A percentile compares a stretch with the other conserved stretches of the same genome.
phyloP scores from a whole-genome alignment of 225 moss, liverwort and hornwort genomes.

The Pseudisothecium myosuroides region DNA sequence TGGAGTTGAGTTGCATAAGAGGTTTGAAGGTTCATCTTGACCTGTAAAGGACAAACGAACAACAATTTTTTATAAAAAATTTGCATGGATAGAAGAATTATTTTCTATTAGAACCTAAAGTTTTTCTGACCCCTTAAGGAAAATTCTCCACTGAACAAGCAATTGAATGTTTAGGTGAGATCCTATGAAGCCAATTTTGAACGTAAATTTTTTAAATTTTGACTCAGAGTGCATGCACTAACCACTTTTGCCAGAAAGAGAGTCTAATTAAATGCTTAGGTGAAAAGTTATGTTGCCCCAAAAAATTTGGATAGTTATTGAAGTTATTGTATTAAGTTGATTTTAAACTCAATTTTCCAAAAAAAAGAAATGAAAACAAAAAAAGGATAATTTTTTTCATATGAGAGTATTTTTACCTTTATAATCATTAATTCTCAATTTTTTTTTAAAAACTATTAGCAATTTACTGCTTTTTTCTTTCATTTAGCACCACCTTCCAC shows the following conservation, averaged over 20 bases:
- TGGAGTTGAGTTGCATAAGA: not conserved
- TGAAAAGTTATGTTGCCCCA: not conserved
- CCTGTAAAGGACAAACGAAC: not conserved
- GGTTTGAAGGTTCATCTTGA: not conserved
- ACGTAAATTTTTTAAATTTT: not conserved
- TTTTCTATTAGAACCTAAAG: not conserved
- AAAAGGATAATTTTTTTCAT: not conserved
- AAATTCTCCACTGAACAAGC: not conserved
- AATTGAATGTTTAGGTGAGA: not conserved
- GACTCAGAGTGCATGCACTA: not conserved
- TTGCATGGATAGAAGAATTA: not conserved
- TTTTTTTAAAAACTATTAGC: not conserved
- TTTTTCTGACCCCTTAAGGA: accelerated
- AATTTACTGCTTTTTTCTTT: not conserved
- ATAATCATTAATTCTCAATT: not conserved
- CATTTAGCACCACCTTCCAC: not conserved
- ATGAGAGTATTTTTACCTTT: not conserved
- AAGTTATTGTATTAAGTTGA: not conserved
- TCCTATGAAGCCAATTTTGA: not conserved
- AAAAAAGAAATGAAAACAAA: not conserved
- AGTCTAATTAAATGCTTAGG: not conserved
- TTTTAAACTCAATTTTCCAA: not conserved
- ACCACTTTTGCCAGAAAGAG: accelerated
- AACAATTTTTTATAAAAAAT: accelerated
- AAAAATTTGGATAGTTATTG: not conserved